Conservation (phyloP, 495 filamentous ascomycete species). For the Hapsidospora chrysogenum region DNA sequence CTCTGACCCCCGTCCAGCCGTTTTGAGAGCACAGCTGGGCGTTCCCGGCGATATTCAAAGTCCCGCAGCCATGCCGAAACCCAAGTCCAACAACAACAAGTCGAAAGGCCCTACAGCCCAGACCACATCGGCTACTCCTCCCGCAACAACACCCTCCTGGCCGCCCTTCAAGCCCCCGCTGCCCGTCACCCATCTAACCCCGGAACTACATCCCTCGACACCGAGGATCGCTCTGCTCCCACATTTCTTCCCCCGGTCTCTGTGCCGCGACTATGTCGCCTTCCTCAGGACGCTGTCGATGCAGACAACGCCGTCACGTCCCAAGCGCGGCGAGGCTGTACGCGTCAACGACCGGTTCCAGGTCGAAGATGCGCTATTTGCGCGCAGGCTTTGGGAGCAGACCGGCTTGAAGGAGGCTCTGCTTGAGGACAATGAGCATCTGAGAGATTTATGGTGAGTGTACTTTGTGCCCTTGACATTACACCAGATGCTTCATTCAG, state of each 20-base stretch:
- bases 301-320: conserved; percentile 65
- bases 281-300: conserved; percentile 65
- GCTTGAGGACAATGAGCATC: conserved; percentile 14
- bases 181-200: conserved; percentile 47
- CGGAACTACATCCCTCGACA: conserved; percentile 30
- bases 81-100: neutral
- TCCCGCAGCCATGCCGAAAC: neutral
- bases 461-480: neutral
- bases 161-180: conserved; percentile 58
- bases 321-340: conserved; percentile 71
- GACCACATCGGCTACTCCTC: too few species aligned
- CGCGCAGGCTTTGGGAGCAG: conserved; percentile 53
- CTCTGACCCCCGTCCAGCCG: too few species aligned
- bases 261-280: conserved; percentile 67
- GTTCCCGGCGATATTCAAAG: too few species aligned
- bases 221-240: conserved; percentile 61
- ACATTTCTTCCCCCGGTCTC: conserved; percentile 59
- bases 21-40: too few species aligned
- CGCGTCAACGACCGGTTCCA: conserved; percentile 88
- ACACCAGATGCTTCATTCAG: neutral
- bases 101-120: conserved; percentile 7
- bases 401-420: conserved; percentile 40
- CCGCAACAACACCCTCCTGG: conserved; percentile 43
- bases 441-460: conserved; percentile 9
- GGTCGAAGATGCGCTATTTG: conserved; percentile 58